phyloP scores from a whole-genome alignment of 163 green algal species.

The Prototheca cutis region DNA sequence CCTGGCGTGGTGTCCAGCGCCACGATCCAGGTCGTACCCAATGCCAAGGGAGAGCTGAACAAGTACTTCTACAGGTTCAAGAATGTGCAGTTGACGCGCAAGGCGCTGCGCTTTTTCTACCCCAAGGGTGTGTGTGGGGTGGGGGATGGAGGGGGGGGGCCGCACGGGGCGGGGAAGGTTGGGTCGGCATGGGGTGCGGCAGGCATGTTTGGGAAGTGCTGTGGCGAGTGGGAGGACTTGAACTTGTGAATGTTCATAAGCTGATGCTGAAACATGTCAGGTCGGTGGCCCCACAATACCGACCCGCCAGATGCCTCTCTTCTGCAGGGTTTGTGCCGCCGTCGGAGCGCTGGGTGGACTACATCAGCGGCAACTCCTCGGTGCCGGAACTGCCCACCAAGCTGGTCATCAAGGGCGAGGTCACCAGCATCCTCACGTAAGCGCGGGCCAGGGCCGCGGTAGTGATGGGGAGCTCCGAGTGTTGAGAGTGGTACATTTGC shows the following conservation, averaged over 20 bases:
- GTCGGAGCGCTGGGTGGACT: conserved; percentile 25
- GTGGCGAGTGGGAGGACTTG: too few relatives aligned
- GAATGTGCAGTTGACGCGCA: conserved; percentile 21
- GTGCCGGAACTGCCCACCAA: conserved; percentile 18
- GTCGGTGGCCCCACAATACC: too few relatives aligned
- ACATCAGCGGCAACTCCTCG: conserved; percentile 25
- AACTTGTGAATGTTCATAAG: too few relatives aligned
- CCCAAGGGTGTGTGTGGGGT: conserved; percentile 8
- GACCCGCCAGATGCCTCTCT: too few relatives aligned
- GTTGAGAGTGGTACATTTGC: too few relatives aligned
- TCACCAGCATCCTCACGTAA: conserved; percentile 4
- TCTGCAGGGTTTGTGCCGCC: conserved; percentile 12
- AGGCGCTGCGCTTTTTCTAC: conserved; percentile 18
- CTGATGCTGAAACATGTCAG: too few relatives aligned
- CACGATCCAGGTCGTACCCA: conserved; percentile 8
- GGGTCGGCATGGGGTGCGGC: too few relatives aligned
- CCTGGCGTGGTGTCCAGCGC: conserved; percentile 1
- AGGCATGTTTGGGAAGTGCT: too few relatives aligned
- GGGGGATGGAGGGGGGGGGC: too few relatives aligned
- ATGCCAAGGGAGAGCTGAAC: conserved; percentile 7
- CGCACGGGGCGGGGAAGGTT: too few relatives aligned
- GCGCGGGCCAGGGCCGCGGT: too few relatives aligned
- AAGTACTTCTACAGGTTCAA: conserved; percentile 29
- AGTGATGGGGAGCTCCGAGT: too few relatives aligned
- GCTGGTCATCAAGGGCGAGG: conserved; percentile 32